These are phyloP conservation scores for Vigna angularis DNA, from an alignment of 306 rosid species.

Conservation along the genomic window DNA sequence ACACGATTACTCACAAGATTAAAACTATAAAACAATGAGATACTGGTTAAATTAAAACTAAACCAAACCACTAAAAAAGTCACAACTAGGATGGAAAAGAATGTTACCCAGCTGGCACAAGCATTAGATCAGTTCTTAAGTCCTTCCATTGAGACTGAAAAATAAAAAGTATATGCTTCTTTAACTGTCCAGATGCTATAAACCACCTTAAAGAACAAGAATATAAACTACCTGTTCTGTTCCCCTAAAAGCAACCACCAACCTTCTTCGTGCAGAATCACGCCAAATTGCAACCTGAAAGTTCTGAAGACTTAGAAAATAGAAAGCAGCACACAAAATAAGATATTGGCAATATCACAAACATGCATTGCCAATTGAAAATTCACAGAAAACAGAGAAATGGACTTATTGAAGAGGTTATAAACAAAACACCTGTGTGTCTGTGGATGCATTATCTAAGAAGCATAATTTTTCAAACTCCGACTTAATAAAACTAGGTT, in stretches of 20 bases:
- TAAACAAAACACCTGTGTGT: conserved; percentile 75
- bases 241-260: conserved; percentile 94
- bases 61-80: conserved; percentile 34
- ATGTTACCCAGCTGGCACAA: conserved; percentile 84
- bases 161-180: conserved; percentile 38
- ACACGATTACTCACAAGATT: conserved; percentile 29
- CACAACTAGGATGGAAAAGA: conserved; percentile 39
- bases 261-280: conserved; percentile 72
- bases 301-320: conserved; percentile 43
- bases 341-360: conserved; percentile 21
- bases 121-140: conserved; percentile 84
- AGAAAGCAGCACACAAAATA: conserved; percentile 37
- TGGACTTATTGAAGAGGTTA: conserved; percentile 38
- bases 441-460: conserved; percentile 81
- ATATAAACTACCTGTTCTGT: conserved; percentile 81
- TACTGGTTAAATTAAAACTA: conserved; percentile 4
- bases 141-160: conserved; percentile 92
- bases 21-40: conserved; percentile 17
- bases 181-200: conserved; percentile 15
- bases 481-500: conserved; percentile 91
- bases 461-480: conserved; percentile 95
- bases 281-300: conserved; percentile 98
- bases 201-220: conserved; percentile 34
- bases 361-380: conserved; percentile 19
- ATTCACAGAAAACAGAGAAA: conserved; percentile 23